Base-by-base conservation (phyloP, 768 basidiomycete genomes). In the Lepiota subincarnata region DNA sequence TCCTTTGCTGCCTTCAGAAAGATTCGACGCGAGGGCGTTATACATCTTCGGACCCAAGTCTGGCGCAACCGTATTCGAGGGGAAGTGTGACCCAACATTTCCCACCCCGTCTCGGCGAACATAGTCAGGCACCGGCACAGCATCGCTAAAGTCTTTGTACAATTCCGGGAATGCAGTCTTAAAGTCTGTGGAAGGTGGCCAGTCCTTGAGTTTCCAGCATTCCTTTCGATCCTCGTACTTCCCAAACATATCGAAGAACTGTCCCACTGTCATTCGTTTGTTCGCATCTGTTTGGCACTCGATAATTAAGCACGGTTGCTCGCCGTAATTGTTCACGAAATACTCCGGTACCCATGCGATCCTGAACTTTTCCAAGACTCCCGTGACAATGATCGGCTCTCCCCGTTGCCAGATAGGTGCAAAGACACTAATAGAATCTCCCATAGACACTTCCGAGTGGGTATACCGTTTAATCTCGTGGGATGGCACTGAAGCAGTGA, bases 31-130 rank as follows among this genome's bases (percentile, higher is more conserved):
- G 72, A 92, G 84, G 0, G 93, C 90, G 58, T 92, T 94, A 69
- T 97, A 97, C 90, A 95, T 89, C 71, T 96, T 97, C 1, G 94
- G 94, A 2, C 92, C 85, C 11, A 93, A 76, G 64, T 93, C 93
- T 14, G 91, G 91, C 24, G 80, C 82, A 50, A 92, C 70, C 0
- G 84, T 82, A 60, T 91, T 91, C 11, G 73, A 69, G 1, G 92
- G 92, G 64, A 93, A 93, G 70, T 97, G 92, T 1, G 92, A 87
- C 4, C 90, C 87, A 26, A 98, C 77, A 58, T 98, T 98, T 50
- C 87, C 74, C 1, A 84, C 84, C 4, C 96, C 95, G 62, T 98
- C 93, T 31, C 89, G 82, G 47, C 93, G 77, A n/a, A 92, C 90
- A 66, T 89, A 94, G 64, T 87, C 86, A 1, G 92, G 92, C 0